These are phyloP conservation scores for Aspergillus ostianus DNA, from an alignment of 495 filamentous ascomycete genomes.

Conservation along the genomic window DNA sequence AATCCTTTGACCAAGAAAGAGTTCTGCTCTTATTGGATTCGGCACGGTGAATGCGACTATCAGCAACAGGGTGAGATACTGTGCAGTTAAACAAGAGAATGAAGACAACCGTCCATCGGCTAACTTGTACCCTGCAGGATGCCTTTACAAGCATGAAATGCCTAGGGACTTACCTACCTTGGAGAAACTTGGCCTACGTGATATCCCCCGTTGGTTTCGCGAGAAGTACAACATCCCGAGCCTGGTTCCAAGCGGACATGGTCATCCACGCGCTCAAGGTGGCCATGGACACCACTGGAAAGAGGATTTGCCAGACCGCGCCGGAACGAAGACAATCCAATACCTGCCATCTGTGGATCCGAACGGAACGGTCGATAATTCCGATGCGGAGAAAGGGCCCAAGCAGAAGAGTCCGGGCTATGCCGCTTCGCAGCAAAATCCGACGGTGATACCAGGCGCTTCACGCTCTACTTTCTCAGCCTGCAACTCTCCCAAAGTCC, in stretches of 20 bases:
- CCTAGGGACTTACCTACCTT: constrained; percentile 61
- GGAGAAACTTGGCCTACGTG: constrained; percentile 57
- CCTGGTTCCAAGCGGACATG: constrained; percentile 21
- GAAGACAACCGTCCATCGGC: neutral
- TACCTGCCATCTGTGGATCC: constrained; percentile 19
- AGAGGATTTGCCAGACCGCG: constrained; percentile 17
- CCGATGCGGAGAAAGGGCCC: constrained; percentile 13
- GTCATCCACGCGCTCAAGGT: constrained; percentile 16
- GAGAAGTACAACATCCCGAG: constrained; percentile 42
- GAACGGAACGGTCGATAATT: constrained; percentile 9
- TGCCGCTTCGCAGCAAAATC: constrained; percentile 12
- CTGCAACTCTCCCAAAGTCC: constrained; percentile 10
- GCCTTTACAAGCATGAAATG: constrained; percentile 86
- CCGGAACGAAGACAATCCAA: constrained; percentile 20
- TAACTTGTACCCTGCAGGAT: constrained; percentile 45
- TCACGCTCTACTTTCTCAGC: constrained; percentile 10
- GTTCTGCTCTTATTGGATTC: constrained; percentile 86
- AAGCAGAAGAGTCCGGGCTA: constrained; percentile 18
- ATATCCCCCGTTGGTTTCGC: constrained; percentile 56
- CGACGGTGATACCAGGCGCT: constrained; percentile 4
- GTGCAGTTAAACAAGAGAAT: neutral
- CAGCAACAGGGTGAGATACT: constrained; percentile 59
- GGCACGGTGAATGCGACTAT: constrained; percentile 79
- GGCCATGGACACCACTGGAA: constrained; percentile 16
- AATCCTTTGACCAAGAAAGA: constrained; percentile 53